Evolutionary conservation across 306 rosid species (phyloP).

Genomic region (Mucuna pruriens): DNA sequence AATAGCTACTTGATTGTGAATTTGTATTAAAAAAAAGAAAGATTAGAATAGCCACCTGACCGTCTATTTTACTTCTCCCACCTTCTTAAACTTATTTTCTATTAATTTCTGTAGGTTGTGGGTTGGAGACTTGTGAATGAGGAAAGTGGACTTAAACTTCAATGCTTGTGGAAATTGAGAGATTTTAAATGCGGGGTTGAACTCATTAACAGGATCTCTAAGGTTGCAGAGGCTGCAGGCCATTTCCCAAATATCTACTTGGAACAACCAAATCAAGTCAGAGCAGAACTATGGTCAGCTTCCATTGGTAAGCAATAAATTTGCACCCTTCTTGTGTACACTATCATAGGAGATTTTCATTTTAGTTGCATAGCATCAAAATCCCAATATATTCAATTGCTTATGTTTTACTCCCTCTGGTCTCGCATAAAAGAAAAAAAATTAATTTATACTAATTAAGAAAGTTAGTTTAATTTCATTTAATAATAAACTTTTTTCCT

Average conservation of each 20-base stretch:
- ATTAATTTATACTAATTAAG: too few relatives aligned
- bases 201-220: constrained; percentile 70
- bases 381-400: background rate
- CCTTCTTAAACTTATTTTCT: constrained; percentile 5
- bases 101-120: constrained; percentile 58
- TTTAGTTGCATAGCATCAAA: constrained; percentile 7
- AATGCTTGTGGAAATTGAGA: constrained; percentile 91
- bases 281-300: constrained; percentile 83
- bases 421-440: too few relatives aligned
- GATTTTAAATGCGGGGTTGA: constrained; percentile 78
- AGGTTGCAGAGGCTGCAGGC: constrained; percentile 61
- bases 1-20: background rate
- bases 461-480: too few relatives aligned
- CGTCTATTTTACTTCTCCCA: background rate
- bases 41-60: background rate
- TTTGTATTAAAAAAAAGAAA: background rate
- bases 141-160: constrained; percentile 68
- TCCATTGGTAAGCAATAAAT: constrained; percentile 64
- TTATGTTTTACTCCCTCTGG: too few relatives aligned
- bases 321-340: background rate
- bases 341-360: background rate
- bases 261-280: constrained; percentile 83
- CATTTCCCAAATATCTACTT: constrained; percentile 84
- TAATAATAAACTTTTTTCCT: too few relatives aligned
- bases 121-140: constrained; percentile 86